Conservation (phyloP, 2,329 filamentous ascomycete genomes). For the Cladophialophora psammophila region DNA sequence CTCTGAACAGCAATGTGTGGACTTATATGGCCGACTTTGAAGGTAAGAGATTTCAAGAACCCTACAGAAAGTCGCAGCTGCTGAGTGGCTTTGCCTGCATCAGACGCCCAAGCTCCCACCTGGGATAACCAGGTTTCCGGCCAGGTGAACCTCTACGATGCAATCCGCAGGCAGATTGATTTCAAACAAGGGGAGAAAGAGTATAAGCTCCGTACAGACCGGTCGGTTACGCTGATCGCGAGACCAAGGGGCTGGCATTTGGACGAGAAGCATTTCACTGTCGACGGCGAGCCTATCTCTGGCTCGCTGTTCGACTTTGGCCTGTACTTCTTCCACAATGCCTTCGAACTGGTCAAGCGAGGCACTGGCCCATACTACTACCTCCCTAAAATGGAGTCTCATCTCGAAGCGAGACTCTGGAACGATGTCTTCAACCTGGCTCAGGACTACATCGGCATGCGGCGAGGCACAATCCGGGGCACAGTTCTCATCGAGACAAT, state of each 20-base stretch:
- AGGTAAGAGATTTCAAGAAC: conserved; percentile 65
- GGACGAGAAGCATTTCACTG: conserved; percentile 96
- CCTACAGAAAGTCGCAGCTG: conserved; percentile 1
- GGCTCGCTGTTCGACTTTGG: conserved; percentile 95
- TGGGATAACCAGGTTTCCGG: conserved; percentile 99
- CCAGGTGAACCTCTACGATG: conserved; percentile 97
- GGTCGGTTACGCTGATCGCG: conserved; percentile 89
- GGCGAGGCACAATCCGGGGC: conserved; percentile 87
- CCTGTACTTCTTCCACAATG: conserved; percentile 99
- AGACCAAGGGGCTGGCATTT: conserved; percentile 97
- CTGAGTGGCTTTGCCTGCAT: conserved; percentile 21
- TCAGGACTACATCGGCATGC: conserved; percentile 91
- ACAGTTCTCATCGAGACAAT: conserved; percentile 99
- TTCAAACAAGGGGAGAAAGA: conserved; percentile 96
- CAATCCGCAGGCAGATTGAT: conserved; percentile 90
- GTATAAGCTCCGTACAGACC: conserved; percentile 95
- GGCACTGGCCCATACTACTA: conserved; percentile 97
- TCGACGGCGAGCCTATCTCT: conserved; percentile 94
- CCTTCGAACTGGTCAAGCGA: conserved; percentile 80
- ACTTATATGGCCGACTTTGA: conserved; percentile 99
- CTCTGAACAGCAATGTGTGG: conserved; percentile 93
- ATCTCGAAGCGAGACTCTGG: conserved; percentile 96
- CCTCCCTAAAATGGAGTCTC: conserved; percentile 96
- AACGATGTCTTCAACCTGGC: conserved; percentile 97
- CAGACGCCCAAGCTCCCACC: conserved; percentile 92